Evolutionary conservation across 2,329 filamentous ascomycete species (phyloP), one percentile per base, ranked within the genome.

Genomic region (Ascochyta pisi): DNA sequence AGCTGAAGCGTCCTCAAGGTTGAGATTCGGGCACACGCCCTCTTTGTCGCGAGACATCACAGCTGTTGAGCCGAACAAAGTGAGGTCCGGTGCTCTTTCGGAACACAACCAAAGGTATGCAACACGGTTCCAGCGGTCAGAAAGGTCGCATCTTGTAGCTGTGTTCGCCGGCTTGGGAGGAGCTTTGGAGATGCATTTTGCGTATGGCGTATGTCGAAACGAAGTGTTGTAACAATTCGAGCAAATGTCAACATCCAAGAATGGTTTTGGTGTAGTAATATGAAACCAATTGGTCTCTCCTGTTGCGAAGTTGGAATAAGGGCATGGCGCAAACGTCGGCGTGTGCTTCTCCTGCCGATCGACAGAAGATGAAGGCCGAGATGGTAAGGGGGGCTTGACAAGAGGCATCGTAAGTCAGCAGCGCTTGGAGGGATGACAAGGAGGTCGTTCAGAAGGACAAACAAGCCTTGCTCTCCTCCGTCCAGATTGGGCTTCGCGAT

Each of bases 171-270:
- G 57, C 34, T 63, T 67, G 10, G 58, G 37, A 8, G 51, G 33
- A 22, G 42, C 46, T 19, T 35, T 34, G n/a, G 41, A 33, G 38
- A 68, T 43, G 38, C 58, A 53, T 31, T 50, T 39, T n/a, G 41
- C 49, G 45, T 65, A 66, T 24, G 34, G 41, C 7, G 62, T 64
- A 38, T 57, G 41, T 23, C 48, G 43, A 24, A 68, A 61, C 3
- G 64, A 63, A 1, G 57, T 58, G 24, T 62, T 60, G 52, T 60
- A 68, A 37, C 64, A 68, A 24, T 54, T 52, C 3, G 62, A 52
- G 35, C 65, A 66, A 23, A 68, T 58, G 41, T 64, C 62, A 39
- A 66, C 54, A 23, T 64, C 27, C 2, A 44, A 31, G n/a, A 62
- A 44, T 16, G 62, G 60, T 8, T 40, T 44, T 16, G 62, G 62